phyloP scores from a whole-genome alignment of 208 protist species.

The Trichomonas vaginalis region DNA sequence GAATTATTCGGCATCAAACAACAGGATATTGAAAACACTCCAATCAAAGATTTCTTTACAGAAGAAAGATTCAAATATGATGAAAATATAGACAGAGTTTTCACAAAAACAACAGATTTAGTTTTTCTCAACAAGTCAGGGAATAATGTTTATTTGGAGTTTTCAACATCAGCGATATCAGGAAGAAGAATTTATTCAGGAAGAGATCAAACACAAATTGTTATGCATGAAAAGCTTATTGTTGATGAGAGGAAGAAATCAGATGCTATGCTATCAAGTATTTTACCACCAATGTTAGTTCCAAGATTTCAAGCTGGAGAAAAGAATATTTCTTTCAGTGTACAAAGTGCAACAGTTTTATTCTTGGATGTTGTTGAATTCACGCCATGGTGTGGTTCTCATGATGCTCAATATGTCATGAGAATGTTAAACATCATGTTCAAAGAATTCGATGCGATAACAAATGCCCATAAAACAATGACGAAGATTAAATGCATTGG shows the following conservation, averaged over 20 bases:
- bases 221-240: background rate
- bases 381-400: background rate
- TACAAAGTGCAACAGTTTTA: background rate
- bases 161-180: background rate
- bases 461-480: background rate
- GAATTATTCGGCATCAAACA: background rate
- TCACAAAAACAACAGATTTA: background rate
- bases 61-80: background rate
- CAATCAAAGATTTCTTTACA: background rate
- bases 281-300: background rate
- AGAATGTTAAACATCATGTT: background rate
- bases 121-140: background rate
- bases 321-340: background rate
- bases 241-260: background rate
- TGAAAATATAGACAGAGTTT: background rate
- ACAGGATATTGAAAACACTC: background rate
- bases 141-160: background rate
- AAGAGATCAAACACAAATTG: background rate
- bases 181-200: background rate
- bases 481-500: conserved; percentile 4
- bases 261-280: background rate
- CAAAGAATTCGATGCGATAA: background rate
- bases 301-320: background rate
- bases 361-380: background rate
- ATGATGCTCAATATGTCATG: background rate